Evolutionary conservation across 768 basidiomycete genomes (phyloP), one percentile per base, ranked within the genome.

Genomic region (Tubosaeta brunneosetosa): DNA sequence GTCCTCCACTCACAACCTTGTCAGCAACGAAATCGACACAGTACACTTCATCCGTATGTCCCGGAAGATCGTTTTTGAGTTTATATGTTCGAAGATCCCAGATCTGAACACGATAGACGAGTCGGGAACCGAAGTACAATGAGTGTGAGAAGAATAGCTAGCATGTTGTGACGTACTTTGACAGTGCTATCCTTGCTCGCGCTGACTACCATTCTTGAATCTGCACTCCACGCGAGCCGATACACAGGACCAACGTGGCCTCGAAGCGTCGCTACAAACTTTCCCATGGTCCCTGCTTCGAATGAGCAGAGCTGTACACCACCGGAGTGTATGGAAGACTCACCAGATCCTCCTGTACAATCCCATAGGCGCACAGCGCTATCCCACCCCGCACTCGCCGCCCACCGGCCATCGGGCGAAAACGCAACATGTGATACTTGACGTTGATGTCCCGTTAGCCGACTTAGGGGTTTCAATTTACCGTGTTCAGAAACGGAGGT

Each of bases 1-100:
- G 74, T 13, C 95, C 95, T n/a, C 94, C 95, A 65, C 92, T 95
- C 58, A 97, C 93, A n/a, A 97, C 81, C 69, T 99, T 99, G 73
- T 99, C 95, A 1, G 94, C 94, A 2, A 99, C 94, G 66, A 97
- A 99, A 70, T 98, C 95, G 14, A 99, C 95, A 63, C 95, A 97
- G 72, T 97, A 98, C 33, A 99, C 94, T 68, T 99, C 95, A 60
- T 99, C 95, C 1, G 88, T 90, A 66, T 99, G 95, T 17, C 95
- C 95, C 0, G 94, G 92, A 16, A 99, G 82, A 68, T 99, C 95
- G 7, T 81, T 84, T 65, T 91, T 89, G 56, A 99, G 83, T 72
- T 99, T 98, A 70, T 91, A 92, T 6, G 93, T 97, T 68, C 91
- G 94, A 50, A 98, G 76, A 68, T 97, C 91, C 95, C 95, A 98